These are phyloP conservation scores for Rhizophora apiculata DNA, from an alignment of 345 rosid species.

Conservation along the genomic window DNA sequence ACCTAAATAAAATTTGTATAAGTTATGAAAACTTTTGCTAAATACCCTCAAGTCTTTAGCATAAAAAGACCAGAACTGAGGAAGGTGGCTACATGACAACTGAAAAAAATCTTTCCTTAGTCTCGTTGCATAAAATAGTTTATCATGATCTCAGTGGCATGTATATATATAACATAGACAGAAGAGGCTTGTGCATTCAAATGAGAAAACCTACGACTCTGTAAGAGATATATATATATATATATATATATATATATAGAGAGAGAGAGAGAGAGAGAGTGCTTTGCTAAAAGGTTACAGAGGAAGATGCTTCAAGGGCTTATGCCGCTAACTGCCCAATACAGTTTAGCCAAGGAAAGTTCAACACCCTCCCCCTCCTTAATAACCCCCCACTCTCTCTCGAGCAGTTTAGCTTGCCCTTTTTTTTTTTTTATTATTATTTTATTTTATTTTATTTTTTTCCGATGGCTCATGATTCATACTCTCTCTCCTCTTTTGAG, in stretches of 20 bases:
- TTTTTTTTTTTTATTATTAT: slow-evolving; percentile 1
- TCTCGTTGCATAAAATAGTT: neutral
- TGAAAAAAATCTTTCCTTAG: neutral
- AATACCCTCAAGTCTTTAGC: neutral
- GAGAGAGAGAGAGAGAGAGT: slow-evolving; percentile 6
- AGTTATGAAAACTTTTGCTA: neutral
- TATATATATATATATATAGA: neutral
- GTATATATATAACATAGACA: neutral
- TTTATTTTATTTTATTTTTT: neutral
- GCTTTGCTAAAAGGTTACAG: slow-evolving; percentile 13
- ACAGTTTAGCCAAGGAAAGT: slow-evolving; percentile 48
- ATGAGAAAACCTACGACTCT: slow-evolving; percentile 29
- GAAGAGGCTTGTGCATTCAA: neutral
- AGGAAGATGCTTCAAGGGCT: slow-evolving; percentile 14
- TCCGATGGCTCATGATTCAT: slow-evolving; percentile 2
- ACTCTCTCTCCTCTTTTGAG: neutral
- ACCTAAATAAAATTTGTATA: neutral
- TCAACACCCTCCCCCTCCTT: slow-evolving; percentile 37
- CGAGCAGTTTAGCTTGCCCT: slow-evolving; percentile 44
- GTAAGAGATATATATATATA: neutral
- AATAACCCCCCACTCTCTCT: slow-evolving; percentile 25
- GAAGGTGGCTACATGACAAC: neutral
- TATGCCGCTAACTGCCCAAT: slow-evolving; percentile 34
- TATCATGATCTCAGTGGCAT: neutral
- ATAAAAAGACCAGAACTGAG: neutral